Evolutionary conservation across 495 filamentous ascomycete species (phyloP), one percentile per base, ranked within the genome.

Genomic region (Cercophora newfieldiana): DNA sequence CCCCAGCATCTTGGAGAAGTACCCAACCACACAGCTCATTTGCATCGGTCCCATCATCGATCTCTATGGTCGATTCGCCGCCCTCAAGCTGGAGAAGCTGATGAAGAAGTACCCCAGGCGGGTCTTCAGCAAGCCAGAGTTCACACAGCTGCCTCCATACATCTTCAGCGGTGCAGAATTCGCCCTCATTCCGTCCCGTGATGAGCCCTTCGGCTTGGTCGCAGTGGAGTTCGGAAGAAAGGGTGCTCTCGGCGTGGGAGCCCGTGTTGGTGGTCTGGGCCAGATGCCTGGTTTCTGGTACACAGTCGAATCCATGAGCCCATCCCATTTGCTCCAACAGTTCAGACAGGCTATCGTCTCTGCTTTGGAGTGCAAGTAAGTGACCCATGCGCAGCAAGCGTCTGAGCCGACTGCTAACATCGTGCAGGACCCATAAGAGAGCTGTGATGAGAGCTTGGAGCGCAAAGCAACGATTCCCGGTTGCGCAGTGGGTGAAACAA

Each of bases 131-230:
- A 89, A 86, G 72, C 88, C 90, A 1, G 87, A 91, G 73, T 91
- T 91, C 71, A 91, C 88, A 1, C 82, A 86, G 0, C 76, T 92
- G 3, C 90, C 89, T 21, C 86, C 88, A 0, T 91, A 82, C 72
- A 87, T 92, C 61, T 91, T 91, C 76, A 88, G 86, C 53, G 90
- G 90, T 24, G 88, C 89, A 25, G 90, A 92, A 49, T 91, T 92
- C 68, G 89, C 90, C 14, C 77, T 92, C 47, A 91, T 92, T 63
- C 89, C 89, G 14, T 90, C 88, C 22, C 85, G 90, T 63, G 89
- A 92, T 65, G 89, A 92, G 72, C 89, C 89, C 0, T 92, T 92
- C 66, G 89, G 89, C 25, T 75, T 92, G 8, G 89, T 91, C 1
- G 89, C 89, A 29, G 89, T 92, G 50, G 89, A 92, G 69, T 92